Conservation (phyloP, 176 grass and related monocot species). For the Puccinellia tenuiflora region DNA sequence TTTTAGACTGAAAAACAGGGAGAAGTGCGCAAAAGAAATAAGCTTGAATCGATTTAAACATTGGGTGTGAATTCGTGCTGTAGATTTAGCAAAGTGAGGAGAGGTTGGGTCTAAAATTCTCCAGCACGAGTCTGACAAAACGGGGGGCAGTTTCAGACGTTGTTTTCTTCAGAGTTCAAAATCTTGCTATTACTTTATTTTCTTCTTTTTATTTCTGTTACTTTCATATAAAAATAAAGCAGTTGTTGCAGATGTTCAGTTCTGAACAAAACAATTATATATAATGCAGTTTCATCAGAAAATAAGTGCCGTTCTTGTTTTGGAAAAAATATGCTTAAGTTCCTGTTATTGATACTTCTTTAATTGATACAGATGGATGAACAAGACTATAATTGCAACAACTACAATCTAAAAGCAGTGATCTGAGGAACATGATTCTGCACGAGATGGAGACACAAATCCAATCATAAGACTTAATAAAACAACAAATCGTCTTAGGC, state of each 20-base stretch:
- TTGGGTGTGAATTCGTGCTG: too few species aligned
- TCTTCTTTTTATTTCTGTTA: too few species aligned
- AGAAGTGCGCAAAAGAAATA: background rate
- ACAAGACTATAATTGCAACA: too few species aligned
- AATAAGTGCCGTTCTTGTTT: background rate
- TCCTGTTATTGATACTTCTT: background rate
- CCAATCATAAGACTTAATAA: slow-evolving; percentile 11
- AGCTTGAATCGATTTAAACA: too few species aligned
- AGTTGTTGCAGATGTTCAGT: background rate
- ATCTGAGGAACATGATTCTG: slow-evolving; percentile 31
- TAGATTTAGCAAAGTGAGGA: background rate
- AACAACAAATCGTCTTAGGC: background rate
- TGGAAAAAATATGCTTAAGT: background rate
- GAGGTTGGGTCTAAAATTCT: background rate
- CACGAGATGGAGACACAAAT: slow-evolving; percentile 15
- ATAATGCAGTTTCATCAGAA: background rate
- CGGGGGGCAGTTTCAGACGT: background rate
- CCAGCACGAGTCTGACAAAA: background rate
- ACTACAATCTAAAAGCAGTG: slow-evolving; percentile 36
- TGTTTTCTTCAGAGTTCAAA: background rate
- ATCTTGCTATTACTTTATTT: background rate
- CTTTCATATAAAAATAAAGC: background rate
- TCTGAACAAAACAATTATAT: background rate
- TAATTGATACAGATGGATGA: background rate
- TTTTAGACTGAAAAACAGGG: background rate